Evolutionary conservation across 768 basidiomycete genomes (phyloP), one percentile per base, ranked within the genome.

Genomic region (Mycena vulgaris): DNA sequence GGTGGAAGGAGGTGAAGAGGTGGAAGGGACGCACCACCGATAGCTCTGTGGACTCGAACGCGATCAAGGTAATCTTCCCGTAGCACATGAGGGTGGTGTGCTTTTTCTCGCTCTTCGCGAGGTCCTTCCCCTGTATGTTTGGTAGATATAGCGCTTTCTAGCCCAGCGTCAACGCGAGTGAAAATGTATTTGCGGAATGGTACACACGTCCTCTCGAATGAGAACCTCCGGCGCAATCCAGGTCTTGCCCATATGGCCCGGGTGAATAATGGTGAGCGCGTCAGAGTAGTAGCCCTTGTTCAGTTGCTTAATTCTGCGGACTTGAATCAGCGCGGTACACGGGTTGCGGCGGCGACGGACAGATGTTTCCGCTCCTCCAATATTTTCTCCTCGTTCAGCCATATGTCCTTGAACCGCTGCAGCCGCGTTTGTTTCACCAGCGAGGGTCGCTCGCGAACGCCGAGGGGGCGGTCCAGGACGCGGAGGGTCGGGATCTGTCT

Each of bases 131-230:
- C 2, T 82, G 80, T 30, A 99, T 89, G 76, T 98, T 91, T 3
- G 97, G 97, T 64, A 98, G 91, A 81, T 96, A 98, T 4, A 97
- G 83, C 19, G 97, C 90, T 92, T 92, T 93, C 97, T 99, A 77
- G 21, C 23, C 25, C 14, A 57, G 17, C 47, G n/a, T 56, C 28
- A 45, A 21, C 25, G 53, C 8, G 37, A 59, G 21, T 4, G n/a
- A 69, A 31, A 67, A 45, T 63, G 17, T 6, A 7, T 23, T 31
- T n/a, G 16, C 30, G 13, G 40, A 23, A 56, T 28, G 21, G 31
- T 19, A 86, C 94, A 74, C 77, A 97, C 97, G 73, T 97, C 95
- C 83, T 96, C 94, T 31, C 91, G 90, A 71, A 99, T 96, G 74
- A 98, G 85, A 25, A 94, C 93, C 25, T 88, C 90, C 1, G 96